Base-by-base conservation (phyloP, 441 rosid genomes). In the Sinapis alba region DNA sequence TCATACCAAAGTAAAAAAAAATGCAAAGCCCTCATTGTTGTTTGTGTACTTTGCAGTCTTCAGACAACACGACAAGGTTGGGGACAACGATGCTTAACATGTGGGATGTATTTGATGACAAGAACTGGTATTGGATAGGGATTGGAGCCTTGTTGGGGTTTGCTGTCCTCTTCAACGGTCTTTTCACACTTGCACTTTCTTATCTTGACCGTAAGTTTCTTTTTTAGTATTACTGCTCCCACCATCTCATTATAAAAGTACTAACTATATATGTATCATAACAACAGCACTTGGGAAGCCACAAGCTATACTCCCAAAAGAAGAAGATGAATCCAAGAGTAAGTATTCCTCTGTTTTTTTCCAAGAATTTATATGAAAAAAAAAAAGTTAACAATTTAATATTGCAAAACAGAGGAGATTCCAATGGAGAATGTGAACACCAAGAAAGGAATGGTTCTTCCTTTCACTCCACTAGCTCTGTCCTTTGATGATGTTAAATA, bases 61-160 rank as follows among this genome's bases (percentile, higher is more conserved):
- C 89, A 10, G 88, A 88, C 69, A 30, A 1, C 3, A 10, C 5
- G 16, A 85, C 91, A 5, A 81, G 20, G 2, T 78, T 93, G 28
- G 99, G 97, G 62, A 54, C 84, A 21, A 83, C 80, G 38, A 83
- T 95, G 61, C 92, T 95, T 30, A 18, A 79, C 23, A 82, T 47
- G 71, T 85, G 83, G 65, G 90, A 81, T 69, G 71, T 93, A 12
- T 82, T 73, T 16, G 58, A 79, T 8, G 81, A 87, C 7, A 73
- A 69, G 50, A 78, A 91, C 66, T 93, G 98, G 98, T 95, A 82
- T 59, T 95, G 98, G 99, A 95, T 95, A 45, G 93, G 97, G 0
- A 85, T 69, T 21, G 91, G 80, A 50, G 89, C 90, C 19, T 84
- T 89, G 69, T 0, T 85, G 0, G 98, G 95, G 6, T 95, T 91